Base-by-base conservation (phyloP, 352 stramenopile species). In the Phytophthora macrochlamydospora region DNA sequence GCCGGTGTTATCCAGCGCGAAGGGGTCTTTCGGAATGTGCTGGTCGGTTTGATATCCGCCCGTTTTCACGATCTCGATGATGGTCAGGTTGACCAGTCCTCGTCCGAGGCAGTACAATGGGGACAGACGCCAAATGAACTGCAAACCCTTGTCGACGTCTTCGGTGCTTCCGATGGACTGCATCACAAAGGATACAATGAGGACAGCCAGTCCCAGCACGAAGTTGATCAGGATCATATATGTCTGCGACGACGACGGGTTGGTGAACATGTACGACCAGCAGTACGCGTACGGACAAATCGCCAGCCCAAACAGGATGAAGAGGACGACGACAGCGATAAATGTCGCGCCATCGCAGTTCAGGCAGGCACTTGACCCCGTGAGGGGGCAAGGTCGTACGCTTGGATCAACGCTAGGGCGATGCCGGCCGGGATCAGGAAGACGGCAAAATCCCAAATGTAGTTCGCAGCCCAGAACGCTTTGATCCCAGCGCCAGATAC, bases 401-500 rank as follows among this genome's bases (percentile, higher is more conserved):
- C 51, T 32, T 78, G 40, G 46, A 89, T 84, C 53, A 73, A 38
- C 2, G 61, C 14, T n/a, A 89, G 18, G 9, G 75, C 71, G 18
- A 79, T 58, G 1, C 64, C 64, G 2, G 63, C 63, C 8, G 83
- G 76, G 0, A 97, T 68, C 44, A 93, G 59, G 76, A 97, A 98
- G 40, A 93, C 90, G 2, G 91, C 43, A 38, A 97, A 71, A 57
- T 99, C 95, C 78, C 92, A 98, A 12, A 90, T 54, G 60, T 92
- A 98, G 42, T 96, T 98, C n/a, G 91, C 89, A 1, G 96, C 45
- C 97, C 97, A 99, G 70, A 98, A 99, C 2, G 92, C 81, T 0
- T 65, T 67, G n/a, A 98, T 75, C 28, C 81, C 83, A 9, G 98
- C 95, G 6, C 97, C 97, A 3, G 89, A 96, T 18, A 99, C 95